Evolutionary conservation across 768 basidiomycete species (phyloP), one percentile per base, ranked within the genome.

Genomic region (Baorangia bicolor): DNA sequence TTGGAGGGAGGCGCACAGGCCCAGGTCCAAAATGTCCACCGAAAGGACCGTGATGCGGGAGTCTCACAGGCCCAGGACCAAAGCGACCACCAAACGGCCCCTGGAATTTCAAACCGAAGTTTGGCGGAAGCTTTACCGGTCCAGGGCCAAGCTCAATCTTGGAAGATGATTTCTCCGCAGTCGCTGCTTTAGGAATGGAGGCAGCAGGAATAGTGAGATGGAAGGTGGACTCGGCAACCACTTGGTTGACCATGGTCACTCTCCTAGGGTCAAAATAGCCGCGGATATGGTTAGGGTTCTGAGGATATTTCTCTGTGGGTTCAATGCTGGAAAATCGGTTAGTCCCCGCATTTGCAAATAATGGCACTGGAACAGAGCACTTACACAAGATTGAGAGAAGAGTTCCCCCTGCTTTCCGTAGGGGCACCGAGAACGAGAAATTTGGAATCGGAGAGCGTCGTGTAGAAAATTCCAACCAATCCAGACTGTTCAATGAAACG

Each of bases 321-420:
- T 70, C 49, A 6, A 71, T 71, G 12, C 70, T 73, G 25, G 38
- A 33, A 33, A 23, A 33, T 25, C 13, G 13, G 12, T 49, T 16
- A 38, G 38, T 9, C 27, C 6, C 25, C 4, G 8, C 12, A 20
- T 49, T 1, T n/a, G 14, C 25, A 18, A 13, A 33, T 16, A 18
- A 27, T 7, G 3, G 1, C 3, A 5, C 11, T 16, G 14, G 7
- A 46, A 41, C 2, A 35, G 20, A 51, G 10, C 6, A 58, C 75
- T 57, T 64, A 78, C 77, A 68, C 65, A 1, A 77, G 57, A 35
- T 78, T 78, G 33, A 78, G 25, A 7, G 77, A 78, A 4, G 75
- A 76, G 0, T 56, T 69, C 25, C 69, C 58, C 48, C 64, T 62
- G 42, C 50, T 68, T 49, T 70, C 64, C 2, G 69, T 37, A 5